Percentiles rank a stretch among this genome's conserved stretches.
phyloP scores from a whole-genome alignment of 2,329 filamentous ascomycete species.

The Dactylella cylindrospora region DNA sequence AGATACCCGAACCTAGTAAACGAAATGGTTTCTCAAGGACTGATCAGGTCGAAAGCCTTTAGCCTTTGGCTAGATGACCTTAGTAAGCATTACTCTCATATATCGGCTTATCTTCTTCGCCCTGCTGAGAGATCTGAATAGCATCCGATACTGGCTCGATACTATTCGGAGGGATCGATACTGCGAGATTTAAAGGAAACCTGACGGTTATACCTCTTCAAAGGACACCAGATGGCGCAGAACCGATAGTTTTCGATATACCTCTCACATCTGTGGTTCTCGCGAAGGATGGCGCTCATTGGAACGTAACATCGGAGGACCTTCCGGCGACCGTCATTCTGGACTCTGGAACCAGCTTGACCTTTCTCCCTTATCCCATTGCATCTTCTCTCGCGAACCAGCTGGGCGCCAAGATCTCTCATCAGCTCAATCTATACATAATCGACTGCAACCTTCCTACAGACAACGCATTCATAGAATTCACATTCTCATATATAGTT shows the following conservation, averaged over 20 bases:
- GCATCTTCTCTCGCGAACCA: slow-evolving; percentile 43
- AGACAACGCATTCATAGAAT: slow-evolving; percentile 56
- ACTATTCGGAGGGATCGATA: slow-evolving; percentile 57
- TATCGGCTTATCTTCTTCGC: not conserved
- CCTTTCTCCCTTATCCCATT: slow-evolving; percentile 47
- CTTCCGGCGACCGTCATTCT: slow-evolving; percentile 66
- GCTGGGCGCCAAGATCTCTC: slow-evolving; percentile 58
- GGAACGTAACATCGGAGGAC: slow-evolving; percentile 54
- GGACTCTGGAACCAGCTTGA: slow-evolving; percentile 59
- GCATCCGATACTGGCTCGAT: slow-evolving; percentile 50
- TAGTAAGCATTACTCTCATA: slow-evolving; percentile 38
- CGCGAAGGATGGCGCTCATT: slow-evolving; percentile 49
- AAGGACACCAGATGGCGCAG: slow-evolving; percentile 8
- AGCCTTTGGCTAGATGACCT: slow-evolving; percentile 53
- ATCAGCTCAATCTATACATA: slow-evolving; percentile 60
- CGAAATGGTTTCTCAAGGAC: slow-evolving; percentile 29
- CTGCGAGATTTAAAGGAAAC: slow-evolving; percentile 54
- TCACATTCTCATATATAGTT: slow-evolving; percentile 59
- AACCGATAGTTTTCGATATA: slow-evolving; percentile 25
- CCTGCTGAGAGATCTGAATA: too few species aligned
- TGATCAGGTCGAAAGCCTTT: slow-evolving; percentile 46
- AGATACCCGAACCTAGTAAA: slow-evolving; percentile 25
- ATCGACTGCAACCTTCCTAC: slow-evolving; percentile 61
- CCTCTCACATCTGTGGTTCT: slow-evolving; percentile 25
- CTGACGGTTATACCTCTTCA: slow-evolving; percentile 50